A percentile compares a stretch with the other conserved stretches of the same genome.
Conservation (phyloP, 148 eudicot species). For the Fagopyrum homotropicum region DNA sequence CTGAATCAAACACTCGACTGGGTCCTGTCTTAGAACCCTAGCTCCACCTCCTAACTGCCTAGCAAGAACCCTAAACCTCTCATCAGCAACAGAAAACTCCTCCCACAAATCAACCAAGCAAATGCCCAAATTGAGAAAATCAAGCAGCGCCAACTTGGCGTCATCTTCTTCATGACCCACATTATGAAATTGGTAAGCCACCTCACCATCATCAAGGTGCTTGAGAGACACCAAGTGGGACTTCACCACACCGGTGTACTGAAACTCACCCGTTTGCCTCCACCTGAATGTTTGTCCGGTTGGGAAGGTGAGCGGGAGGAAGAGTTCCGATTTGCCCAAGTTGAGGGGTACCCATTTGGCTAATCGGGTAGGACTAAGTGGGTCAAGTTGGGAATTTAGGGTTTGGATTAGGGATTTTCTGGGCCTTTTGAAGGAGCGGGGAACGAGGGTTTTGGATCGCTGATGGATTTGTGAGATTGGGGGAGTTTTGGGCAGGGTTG, state of each 20-base stretch:
- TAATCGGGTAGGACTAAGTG: constrained; percentile 13
- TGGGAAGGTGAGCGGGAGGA: constrained; percentile 73
- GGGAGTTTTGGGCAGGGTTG: constrained; percentile 36
- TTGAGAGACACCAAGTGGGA: constrained; percentile 70
- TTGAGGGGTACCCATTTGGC: constrained; percentile 65
- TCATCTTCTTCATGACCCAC: constrained; percentile 15
- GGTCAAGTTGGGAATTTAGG: constrained; percentile 15
- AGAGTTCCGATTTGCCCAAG: constrained; percentile 58
- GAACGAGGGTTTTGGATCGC: constrained; percentile 19
- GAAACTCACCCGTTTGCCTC: constrained; percentile 58
- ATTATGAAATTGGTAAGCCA: constrained; percentile 44
- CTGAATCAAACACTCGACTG: constrained; percentile 80
- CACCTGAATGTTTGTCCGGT: constrained; percentile 97
- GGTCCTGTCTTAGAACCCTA: constrained; percentile 89
- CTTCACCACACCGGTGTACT: constrained; percentile 70
- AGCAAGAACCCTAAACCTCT: constrained; percentile 60
- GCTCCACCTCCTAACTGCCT: constrained; percentile 71
- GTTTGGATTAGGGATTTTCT: constrained; percentile 30
- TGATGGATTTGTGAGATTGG: constrained; percentile 31
- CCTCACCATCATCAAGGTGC: constrained; percentile 46
- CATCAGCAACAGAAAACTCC: constrained; percentile 52
- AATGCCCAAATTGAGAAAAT: constrained; percentile 74
- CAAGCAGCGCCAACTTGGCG: constrained; percentile 46
- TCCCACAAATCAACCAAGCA: constrained; percentile 59
- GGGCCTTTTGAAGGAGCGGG: constrained; percentile 30